phyloP scores from a whole-genome alignment of 163 green algal species.

The Scenedesmus sp. region DNA sequence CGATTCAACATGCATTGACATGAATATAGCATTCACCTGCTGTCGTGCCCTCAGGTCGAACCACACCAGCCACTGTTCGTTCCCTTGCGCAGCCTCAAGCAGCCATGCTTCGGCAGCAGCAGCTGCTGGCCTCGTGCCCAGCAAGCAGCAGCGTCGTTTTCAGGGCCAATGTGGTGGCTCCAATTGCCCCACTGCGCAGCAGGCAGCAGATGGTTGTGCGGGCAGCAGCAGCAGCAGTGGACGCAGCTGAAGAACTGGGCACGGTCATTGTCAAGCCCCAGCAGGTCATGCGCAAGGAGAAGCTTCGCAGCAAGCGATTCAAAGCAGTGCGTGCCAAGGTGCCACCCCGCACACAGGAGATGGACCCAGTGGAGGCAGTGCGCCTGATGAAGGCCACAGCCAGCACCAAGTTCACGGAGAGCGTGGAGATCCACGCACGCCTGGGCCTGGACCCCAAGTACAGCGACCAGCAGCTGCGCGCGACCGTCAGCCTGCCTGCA shows the following conservation, averaged over 20 bases:
- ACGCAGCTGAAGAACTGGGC: constrained; percentile 39
- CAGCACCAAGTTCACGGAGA: constrained; percentile 95
- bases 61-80: neutral
- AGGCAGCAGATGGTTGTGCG: constrained; percentile 30
- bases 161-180: constrained; percentile 6
- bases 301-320: constrained; percentile 73
- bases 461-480: constrained; percentile 98
- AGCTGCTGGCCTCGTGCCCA: constrained; percentile 51
- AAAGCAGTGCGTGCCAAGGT: constrained; percentile 68
- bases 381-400: constrained; percentile 77
- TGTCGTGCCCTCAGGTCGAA: neutral
- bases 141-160: constrained; percentile 24
- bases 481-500: constrained; percentile 94
- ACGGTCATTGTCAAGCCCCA: constrained; percentile 19
- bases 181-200: constrained; percentile 11
- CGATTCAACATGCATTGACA: neutral
- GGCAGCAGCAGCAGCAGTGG: constrained; percentile 29
- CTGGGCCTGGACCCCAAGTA: constrained; percentile 92
- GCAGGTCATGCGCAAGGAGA: constrained; percentile 59
- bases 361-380: constrained; percentile 82
- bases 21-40: neutral
- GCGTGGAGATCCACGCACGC: constrained; percentile 94
- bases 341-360: constrained; percentile 55
- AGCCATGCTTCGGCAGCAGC: constrained; percentile 56
- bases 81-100: neutral